Evolutionary conservation across 345 rosid genomes (phyloP), one percentile per base, ranked within the genome.

Genomic region (Euclidium syriacum): DNA sequence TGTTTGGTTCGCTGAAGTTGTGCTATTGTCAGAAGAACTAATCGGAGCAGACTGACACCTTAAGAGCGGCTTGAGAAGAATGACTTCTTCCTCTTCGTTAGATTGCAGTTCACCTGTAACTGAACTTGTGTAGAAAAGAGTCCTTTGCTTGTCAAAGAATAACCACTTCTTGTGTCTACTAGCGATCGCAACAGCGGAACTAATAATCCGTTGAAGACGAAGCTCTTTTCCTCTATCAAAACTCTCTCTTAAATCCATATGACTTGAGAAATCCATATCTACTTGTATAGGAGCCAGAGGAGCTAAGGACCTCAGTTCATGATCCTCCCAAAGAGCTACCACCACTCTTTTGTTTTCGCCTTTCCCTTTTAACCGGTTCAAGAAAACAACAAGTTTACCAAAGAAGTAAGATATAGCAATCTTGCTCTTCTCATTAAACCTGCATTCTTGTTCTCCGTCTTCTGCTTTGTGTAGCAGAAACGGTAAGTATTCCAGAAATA

Each of bases 61-160:
- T 42, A 83, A 72, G 34, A 89, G 91, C 52, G 99, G 99, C 81
- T 87, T 84, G 78, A 92, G 89, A 55, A 92, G 94, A 75, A 92
- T 92, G 69, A 89, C 91, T 77, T 89, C 97, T 71, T 92, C 95
- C 64, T 92, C 98, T 56, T 92, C 99, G 36, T 57, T n/a, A 24
- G 76, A 34, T 63, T 38, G 52, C 23, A 4, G 0, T 39, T 23
- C 70, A 40, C 48, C 79, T 39, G 67, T 18, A 47, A 62, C 75
- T 46, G 52, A 36, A 52, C 62, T 35, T 4, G 29, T 38, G 72
- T 46, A 75, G 64, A 88, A 85, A 26, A 41, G 49, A 43, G 41
- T 62, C 48, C 39, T 32, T n/a, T 22, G 52, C 65, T 76, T 64
- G 61, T 83, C 81, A 69, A 75, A 81, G 51, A 41, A 20, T 67